Evolutionary conservation across 2,329 filamentous ascomycete genomes (phyloP).

Genomic region (Aureobasidium lini): DNA sequence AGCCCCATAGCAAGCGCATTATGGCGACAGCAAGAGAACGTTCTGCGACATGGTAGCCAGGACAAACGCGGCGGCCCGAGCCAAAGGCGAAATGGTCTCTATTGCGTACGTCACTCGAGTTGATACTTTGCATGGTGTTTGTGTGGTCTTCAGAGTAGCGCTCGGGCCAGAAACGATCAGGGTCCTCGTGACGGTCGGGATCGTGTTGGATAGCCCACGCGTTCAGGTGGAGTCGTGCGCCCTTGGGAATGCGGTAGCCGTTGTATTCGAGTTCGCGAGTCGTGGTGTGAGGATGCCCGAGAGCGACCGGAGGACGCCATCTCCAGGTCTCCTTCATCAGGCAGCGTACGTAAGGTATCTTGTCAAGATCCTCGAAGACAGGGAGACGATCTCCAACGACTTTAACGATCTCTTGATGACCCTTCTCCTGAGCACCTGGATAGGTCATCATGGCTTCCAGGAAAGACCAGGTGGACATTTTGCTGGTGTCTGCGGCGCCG

Average conservation of each 20-base stretch:
- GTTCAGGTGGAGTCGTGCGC: slow-evolving; percentile 25
- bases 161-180: slow-evolving; percentile 26
- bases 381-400: slow-evolving; percentile 23
- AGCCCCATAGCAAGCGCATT: slow-evolving; percentile 29
- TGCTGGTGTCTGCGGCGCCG: slow-evolving; percentile 14
- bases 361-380: slow-evolving; percentile 24
- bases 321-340: slow-evolving; percentile 51
- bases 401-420: slow-evolving; percentile 27
- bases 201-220: slow-evolving; percentile 29
- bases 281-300: slow-evolving; percentile 32
- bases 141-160: slow-evolving; percentile 17
- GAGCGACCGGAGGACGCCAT: slow-evolving; percentile 44
- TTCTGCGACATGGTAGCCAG: slow-evolving; percentile 31
- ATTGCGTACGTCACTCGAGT: slow-evolving; percentile 24
- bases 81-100: slow-evolving; percentile 32
- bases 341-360: slow-evolving; percentile 48
- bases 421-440: slow-evolving; percentile 25
- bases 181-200: slow-evolving; percentile 22
- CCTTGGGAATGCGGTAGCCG: slow-evolving; percentile 31
- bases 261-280: slow-evolving; percentile 32
- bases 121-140: slow-evolving; percentile 27
- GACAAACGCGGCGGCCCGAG: slow-evolving; percentile 29
- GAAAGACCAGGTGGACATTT: slow-evolving; percentile 10
- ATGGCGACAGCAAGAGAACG: slow-evolving; percentile 31
- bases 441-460: slow-evolving; percentile 21